Percentiles rank a stretch among this genome's conserved stretches.
phyloP scores from a whole-genome alignment of 495 filamentous ascomycete genomes.

The Neurospora discreta region DNA sequence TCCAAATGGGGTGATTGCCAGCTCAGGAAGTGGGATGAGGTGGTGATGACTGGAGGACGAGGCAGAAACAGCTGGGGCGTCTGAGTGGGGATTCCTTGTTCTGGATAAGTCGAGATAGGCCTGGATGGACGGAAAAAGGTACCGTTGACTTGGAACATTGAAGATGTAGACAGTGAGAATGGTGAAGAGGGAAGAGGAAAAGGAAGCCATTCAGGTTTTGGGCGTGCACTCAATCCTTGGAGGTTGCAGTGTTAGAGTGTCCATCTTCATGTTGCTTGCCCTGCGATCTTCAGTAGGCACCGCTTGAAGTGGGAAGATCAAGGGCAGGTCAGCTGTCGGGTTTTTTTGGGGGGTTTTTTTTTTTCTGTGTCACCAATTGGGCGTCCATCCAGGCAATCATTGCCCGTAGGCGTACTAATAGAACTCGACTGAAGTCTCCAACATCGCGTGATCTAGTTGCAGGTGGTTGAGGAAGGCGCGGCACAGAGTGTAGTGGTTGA shows the following conservation, averaged over 20 bases:
- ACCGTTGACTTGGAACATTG: background rate
- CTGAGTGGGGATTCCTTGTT: background rate
- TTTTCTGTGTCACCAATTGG: background rate
- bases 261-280: background rate
- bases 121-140: background rate
- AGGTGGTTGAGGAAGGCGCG: background rate
- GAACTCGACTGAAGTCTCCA: background rate
- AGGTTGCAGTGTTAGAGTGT: background rate
- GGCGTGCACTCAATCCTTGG: background rate
- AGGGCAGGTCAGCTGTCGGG: background rate
- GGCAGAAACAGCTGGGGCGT: background rate
- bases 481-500: background rate
- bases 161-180: background rate
- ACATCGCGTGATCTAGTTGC: background rate
- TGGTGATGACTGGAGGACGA: background rate
- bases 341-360: background rate
- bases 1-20: background rate
- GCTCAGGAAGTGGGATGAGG: background rate
- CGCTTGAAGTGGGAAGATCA: background rate
- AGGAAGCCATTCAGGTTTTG: background rate
- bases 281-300: background rate
- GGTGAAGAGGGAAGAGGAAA: background rate
- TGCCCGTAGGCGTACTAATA: background rate
- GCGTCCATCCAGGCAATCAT: background rate
- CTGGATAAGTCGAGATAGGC: background rate